Evolutionary conservation across 495 filamentous ascomycete genomes (phyloP).

Genomic region (Hypoxylon intermedium): DNA sequence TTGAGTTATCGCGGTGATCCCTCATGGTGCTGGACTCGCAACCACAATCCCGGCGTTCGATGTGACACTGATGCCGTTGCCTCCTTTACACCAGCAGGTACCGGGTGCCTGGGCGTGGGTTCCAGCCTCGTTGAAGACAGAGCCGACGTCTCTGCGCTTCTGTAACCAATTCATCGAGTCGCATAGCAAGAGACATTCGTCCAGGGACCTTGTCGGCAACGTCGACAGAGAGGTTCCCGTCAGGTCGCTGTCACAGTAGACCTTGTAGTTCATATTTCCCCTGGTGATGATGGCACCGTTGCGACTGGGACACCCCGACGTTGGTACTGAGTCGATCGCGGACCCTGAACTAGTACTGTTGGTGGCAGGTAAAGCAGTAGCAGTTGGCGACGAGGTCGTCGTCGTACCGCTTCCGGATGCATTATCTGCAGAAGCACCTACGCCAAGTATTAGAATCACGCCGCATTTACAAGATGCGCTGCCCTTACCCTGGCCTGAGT

Average conservation of each 20-base stretch:
- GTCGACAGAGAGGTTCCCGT: conserved; percentile 13
- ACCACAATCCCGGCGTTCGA: conserved; percentile 8
- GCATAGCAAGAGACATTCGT: conserved; percentile 25
- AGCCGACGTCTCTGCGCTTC: conserved; percentile 13
- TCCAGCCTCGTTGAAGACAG: conserved; percentile 15
- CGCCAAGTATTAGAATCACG: conserved; percentile 7
- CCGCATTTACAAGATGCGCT: neutral
- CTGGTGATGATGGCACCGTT: conserved; percentile 3
- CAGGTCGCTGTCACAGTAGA: conserved; percentile 25
- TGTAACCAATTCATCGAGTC: conserved; percentile 23
- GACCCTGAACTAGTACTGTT: conserved; percentile 4
- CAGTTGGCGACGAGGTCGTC: neutral
- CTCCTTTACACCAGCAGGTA: conserved; percentile 22
- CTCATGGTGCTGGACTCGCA: neutral
- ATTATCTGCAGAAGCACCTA: conserved; percentile 5
- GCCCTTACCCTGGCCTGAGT: conserved; percentile 6
- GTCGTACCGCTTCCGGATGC: neutral
- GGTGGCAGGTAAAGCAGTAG: conserved; percentile 5
- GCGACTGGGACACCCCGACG: conserved; percentile 8
- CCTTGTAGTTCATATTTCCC: conserved; percentile 4
- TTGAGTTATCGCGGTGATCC: neutral
- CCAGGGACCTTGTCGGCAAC: conserved; percentile 9
- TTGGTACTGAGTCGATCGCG: neutral
- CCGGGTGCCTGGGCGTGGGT: conserved; percentile 6
- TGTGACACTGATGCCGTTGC: conserved; percentile 1